Percentiles rank a stretch among this genome's conserved stretches.
phyloP scores from a whole-genome alignment of 1,284 basidiomycete species.

The Peniophora sp. region DNA sequence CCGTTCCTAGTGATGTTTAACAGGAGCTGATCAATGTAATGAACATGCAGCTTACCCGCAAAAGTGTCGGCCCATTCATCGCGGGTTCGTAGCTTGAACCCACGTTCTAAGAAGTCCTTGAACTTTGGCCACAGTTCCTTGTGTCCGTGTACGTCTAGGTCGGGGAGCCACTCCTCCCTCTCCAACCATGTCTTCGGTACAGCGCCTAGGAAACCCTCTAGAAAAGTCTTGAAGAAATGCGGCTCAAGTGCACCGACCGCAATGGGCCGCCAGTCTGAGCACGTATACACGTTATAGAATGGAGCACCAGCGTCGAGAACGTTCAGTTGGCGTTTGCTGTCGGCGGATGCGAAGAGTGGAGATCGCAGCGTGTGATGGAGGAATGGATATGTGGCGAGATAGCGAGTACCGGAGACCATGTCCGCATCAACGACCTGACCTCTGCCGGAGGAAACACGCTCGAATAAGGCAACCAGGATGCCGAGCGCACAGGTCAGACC shows the following conservation, averaged over 20 bases:
- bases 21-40: not conserved
- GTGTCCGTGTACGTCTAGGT: constrained; percentile 39
- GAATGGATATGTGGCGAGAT: constrained; percentile 66
- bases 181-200: constrained; percentile 30
- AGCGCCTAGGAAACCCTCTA: constrained; percentile 46
- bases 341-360: constrained; percentile 24
- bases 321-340: constrained; percentile 29
- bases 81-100: constrained; percentile 54
- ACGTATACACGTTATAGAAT: constrained; percentile 71
- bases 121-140: constrained; percentile 54
- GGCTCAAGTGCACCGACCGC: constrained; percentile 71
- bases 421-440: constrained; percentile 76
- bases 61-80: constrained; percentile 69
- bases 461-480: constrained; percentile 69
- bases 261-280: constrained; percentile 69
- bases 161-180: constrained; percentile 45
- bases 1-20: constrained; percentile 39
- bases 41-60: constrained; percentile 34
- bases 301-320: constrained; percentile 74
- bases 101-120: constrained; percentile 48
- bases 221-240: constrained; percentile 59
- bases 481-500: constrained; percentile 69
- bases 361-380: constrained; percentile 34
- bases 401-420: constrained; percentile 80
- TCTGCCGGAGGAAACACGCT: constrained; percentile 51